These are phyloP conservation scores for Aspergillus arachidicola DNA, from an alignment of 2,329 filamentous ascomycete species.

Conservation along the genomic window DNA sequence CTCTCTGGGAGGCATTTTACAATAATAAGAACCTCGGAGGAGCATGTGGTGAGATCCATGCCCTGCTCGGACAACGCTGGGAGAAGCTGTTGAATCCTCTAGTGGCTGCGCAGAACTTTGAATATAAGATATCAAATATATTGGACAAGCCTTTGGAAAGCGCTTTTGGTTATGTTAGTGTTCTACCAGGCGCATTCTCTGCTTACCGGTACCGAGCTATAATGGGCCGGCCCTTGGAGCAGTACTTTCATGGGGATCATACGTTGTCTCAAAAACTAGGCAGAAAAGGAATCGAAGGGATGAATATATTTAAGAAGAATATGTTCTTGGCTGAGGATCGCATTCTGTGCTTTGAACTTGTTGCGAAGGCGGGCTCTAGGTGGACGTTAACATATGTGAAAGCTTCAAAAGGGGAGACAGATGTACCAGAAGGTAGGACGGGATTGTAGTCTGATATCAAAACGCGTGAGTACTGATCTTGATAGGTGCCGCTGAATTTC, in stretches of 20 bases:
- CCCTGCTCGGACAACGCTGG: conserved; percentile 90
- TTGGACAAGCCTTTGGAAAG: conserved; percentile 96
- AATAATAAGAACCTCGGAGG: conserved; percentile 99
- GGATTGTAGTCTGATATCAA: not conserved
- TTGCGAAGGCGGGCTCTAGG: conserved; percentile 97
- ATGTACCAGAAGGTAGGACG: conserved; percentile 80
- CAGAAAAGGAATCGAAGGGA: conserved; percentile 99
- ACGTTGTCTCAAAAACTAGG: conserved; percentile 92
- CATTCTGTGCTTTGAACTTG: conserved; percentile 98
- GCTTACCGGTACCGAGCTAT: conserved; percentile 97
- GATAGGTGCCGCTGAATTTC: conserved; percentile 77
- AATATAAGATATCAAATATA: conserved; percentile 99
- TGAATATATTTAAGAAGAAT: conserved; percentile 99
- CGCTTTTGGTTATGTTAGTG: conserved; percentile 95
- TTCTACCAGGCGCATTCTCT: conserved; percentile 97
- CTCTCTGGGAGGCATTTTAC: conserved; percentile 98
- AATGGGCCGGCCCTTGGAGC: conserved; percentile 93
- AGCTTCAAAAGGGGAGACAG: conserved; percentile 96
- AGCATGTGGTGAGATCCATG: conserved; percentile 98
- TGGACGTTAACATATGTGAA: conserved; percentile 99
- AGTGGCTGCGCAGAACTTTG: conserved; percentile 95
- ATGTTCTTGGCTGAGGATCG: conserved; percentile 99
- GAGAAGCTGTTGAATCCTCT: conserved; percentile 89
- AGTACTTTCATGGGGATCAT: conserved; percentile 99
- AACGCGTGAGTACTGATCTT: not conserved